phyloP scores from a whole-genome alignment of 2,329 filamentous ascomycete genomes.

The Colletotrichum lindemuthianum region DNA sequence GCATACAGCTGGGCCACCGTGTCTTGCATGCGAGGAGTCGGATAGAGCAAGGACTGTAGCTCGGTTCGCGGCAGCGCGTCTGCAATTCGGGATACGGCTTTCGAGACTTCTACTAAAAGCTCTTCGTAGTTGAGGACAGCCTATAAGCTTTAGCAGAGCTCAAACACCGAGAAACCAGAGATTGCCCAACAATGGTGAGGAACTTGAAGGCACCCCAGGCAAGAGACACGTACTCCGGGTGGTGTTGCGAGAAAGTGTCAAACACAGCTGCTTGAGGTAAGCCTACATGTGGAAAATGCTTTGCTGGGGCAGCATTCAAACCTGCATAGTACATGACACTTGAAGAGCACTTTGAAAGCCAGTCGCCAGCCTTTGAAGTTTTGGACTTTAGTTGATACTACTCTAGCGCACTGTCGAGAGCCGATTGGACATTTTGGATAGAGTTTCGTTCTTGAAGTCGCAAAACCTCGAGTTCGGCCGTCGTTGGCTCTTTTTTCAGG shows the following conservation, averaged over 20 bases:
- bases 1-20: neutral
- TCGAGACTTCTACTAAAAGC: conserved; percentile 1
- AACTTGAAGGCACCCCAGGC: conserved; percentile 15
- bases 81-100: neutral
- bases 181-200: neutral
- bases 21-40: neutral
- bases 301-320: neutral
- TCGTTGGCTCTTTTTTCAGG: neutral
- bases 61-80: neutral
- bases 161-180: too few species aligned
- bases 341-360: conserved; percentile 5
- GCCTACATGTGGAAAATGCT: neutral
- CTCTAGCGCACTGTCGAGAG: neutral
- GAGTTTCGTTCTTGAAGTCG: neutral
- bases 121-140: conserved; percentile 15
- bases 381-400: conserved; percentile 2
- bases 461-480: neutral
- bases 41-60: neutral
- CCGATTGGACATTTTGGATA: conserved; percentile 3
- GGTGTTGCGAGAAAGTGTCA: conserved; percentile 11
- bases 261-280: neutral
- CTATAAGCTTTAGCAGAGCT: too few species aligned
- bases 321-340: conserved; percentile 18
- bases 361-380: neutral
- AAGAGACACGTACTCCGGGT: conserved; percentile 9